A percentile compares a stretch with the other conserved stretches of the same genome.
phyloP scores from a whole-genome alignment of 176 grass and related monocot genomes.

The Pharus latifolius region DNA sequence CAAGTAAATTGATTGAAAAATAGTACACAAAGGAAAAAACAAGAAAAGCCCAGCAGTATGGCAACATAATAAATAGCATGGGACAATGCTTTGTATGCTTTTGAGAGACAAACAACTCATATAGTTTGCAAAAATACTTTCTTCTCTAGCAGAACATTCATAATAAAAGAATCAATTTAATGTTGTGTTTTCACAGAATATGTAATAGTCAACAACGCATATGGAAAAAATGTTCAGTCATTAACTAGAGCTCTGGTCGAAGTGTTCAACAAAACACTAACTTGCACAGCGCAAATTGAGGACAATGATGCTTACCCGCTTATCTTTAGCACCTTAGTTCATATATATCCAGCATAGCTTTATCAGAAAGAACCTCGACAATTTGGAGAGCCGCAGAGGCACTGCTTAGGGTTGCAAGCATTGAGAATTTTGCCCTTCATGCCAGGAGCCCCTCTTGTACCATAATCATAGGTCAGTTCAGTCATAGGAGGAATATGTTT shows the following conservation, averaged over 20 bases:
- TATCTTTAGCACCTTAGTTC: not conserved
- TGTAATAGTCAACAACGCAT: not conserved
- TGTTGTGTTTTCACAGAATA: too few species aligned
- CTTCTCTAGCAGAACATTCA: not conserved
- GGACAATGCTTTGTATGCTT: not conserved
- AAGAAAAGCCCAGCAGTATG: not conserved
- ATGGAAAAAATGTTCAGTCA: not conserved
- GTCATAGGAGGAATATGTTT: constrained; percentile 69
- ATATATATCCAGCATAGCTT: not conserved
- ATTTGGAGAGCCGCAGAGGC: constrained; percentile 29
- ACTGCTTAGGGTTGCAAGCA: constrained; percentile 22
- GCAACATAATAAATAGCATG: not conserved
- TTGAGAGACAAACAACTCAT: not conserved
- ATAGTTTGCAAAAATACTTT: not conserved
- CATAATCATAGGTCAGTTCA: constrained; percentile 65
- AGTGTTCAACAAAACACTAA: not conserved
- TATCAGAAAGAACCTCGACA: constrained; percentile 34
- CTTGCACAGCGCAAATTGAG: not conserved
- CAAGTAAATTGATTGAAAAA: not conserved
- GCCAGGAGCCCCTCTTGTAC: constrained; percentile 25
- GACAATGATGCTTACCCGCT: not conserved
- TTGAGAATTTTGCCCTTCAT: not conserved
- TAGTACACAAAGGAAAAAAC: not conserved
- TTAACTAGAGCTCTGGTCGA: not conserved
- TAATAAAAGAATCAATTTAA: not conserved